Evolutionary conservation across 1,284 basidiomycete genomes (phyloP).

Genomic region (Trichosporon coremiiforme): DNA sequence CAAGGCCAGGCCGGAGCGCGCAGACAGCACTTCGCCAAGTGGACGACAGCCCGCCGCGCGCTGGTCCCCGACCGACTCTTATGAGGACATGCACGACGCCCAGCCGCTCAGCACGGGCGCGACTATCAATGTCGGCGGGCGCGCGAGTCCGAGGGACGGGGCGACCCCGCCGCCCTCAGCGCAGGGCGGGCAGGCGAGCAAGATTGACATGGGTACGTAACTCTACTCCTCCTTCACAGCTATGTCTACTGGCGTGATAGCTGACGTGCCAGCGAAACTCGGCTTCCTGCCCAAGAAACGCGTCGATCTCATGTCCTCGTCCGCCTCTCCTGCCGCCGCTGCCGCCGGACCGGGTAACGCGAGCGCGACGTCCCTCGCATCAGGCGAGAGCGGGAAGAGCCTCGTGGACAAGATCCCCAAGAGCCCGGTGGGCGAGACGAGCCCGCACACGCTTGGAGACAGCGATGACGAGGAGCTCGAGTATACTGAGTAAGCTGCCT

Average conservation of each 20-base stretch:
- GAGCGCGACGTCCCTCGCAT: conserved; percentile 4
- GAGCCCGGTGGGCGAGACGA: conserved; percentile 44
- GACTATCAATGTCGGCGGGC: conserved; percentile 29
- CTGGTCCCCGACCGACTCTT: conserved; percentile 53
- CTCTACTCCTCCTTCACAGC: background rate
- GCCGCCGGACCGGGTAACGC: background rate
- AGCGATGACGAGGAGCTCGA: conserved; percentile 9
- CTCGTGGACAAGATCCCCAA: conserved; percentile 49
- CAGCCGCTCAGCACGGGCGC: conserved; percentile 17
- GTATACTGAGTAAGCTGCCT: background rate
- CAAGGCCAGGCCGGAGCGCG: background rate
- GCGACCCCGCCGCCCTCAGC: conserved; percentile 14
- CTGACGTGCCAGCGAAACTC: conserved; percentile 47
- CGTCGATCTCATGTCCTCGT: conserved; percentile 52
- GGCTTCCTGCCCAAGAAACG: conserved; percentile 56
- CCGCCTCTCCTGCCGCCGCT: conserved; percentile 29
- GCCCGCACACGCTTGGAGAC: conserved; percentile 20
- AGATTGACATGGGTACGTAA: conserved; percentile 55
- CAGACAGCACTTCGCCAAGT: background rate
- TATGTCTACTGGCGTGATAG: background rate
- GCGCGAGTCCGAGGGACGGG: conserved; percentile 13
- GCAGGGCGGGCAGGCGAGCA: conserved; percentile 32
- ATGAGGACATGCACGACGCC: conserved; percentile 39
- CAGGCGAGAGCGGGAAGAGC: conserved; percentile 23
- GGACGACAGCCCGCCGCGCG: conserved; percentile 31